Percentiles rank a stretch among this genome's conserved stretches.
These are phyloP conservation scores for Xanthoconium purpureum DNA, from an alignment of 768 basidiomycete species.

Conservation along the genomic window DNA sequence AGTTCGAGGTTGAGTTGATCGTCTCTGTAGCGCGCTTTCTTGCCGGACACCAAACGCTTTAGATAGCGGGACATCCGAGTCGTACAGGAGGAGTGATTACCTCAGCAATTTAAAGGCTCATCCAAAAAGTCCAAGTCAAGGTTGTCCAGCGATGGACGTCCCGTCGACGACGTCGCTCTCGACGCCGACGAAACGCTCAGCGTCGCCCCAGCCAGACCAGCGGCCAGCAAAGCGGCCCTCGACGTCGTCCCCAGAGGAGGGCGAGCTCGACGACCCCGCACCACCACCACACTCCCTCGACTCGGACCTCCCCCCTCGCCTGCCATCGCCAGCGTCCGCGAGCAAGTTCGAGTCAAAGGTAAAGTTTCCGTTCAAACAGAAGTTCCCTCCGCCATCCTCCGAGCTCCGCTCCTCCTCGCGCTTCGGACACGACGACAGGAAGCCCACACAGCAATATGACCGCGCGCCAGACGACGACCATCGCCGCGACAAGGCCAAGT, in stretches of 20 bases:
- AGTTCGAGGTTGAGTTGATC: slow-evolving; percentile 65
- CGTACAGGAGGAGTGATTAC: slow-evolving; percentile 16
- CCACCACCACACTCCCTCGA: slow-evolving; percentile 12
- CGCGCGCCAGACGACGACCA: slow-evolving; percentile 46
- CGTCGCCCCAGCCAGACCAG: slow-evolving; percentile 50
- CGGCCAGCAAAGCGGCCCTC: slow-evolving; percentile 54
- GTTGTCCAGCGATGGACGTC: slow-evolving; percentile 14
- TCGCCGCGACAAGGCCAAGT: slow-evolving; percentile 30
- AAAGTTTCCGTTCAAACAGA: slow-evolving; percentile 74
- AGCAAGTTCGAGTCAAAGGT: slow-evolving; percentile 46
- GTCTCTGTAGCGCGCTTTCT: slow-evolving; percentile 76
- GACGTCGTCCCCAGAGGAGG: slow-evolving; percentile 73
- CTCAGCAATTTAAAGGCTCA: slow-evolving; percentile 7
- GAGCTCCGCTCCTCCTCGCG: slow-evolving; percentile 34
- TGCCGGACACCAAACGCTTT: slow-evolving; percentile 75
- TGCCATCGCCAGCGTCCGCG: slow-evolving; percentile 29
- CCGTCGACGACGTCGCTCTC: slow-evolving; percentile 12
- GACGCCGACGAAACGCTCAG: slow-evolving; percentile 48
- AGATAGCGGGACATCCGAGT: slow-evolving; percentile 67
- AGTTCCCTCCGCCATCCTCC: slow-evolving; percentile 1
- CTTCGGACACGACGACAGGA: slow-evolving; percentile 27
- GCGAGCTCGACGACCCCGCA: slow-evolving; percentile 66
- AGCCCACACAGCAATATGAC: slow-evolving; percentile 32
- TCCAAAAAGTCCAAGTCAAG: neutral
- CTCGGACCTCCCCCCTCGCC: slow-evolving; percentile 28